A percentile compares a stretch with the other conserved stretches of the same genome.
Evolutionary conservation across 2,329 filamentous ascomycete genomes (phyloP).

Genomic region (Xylariaceae sp.): DNA sequence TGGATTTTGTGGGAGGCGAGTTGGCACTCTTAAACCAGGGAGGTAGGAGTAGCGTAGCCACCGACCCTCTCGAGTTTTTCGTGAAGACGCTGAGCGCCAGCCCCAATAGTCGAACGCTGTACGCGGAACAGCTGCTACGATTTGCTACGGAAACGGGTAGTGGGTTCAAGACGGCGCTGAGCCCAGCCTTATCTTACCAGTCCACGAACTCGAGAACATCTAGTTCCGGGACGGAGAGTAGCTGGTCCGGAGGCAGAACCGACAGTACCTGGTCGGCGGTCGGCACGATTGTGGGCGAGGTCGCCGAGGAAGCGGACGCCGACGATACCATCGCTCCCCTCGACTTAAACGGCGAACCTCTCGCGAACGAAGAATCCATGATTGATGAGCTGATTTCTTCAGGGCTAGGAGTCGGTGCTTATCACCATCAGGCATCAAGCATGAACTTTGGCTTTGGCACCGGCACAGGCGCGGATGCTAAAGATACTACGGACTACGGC

Average conservation of each 20-base stretch:
- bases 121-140: slow-evolving; percentile 37
- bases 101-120: slow-evolving; percentile 39
- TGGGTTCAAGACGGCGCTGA: slow-evolving; percentile 30
- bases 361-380: background rate
- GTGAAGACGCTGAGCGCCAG: slow-evolving; percentile 39
- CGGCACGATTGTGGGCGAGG: background rate
- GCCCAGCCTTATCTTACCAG: slow-evolving; percentile 20
- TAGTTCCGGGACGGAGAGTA: background rate
- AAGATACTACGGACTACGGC: no score
- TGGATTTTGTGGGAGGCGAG: slow-evolving; percentile 29
- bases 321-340: background rate
- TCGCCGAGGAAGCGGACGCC: background rate
- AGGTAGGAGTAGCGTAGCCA: slow-evolving; percentile 27
- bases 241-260: background rate
- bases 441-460: no score
- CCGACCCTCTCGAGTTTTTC: slow-evolving; percentile 41
- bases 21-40: slow-evolving; percentile 26
- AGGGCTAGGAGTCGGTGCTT: no score
- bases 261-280: background rate
- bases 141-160: slow-evolving; percentile 37
- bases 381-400: background rate
- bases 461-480: no score
- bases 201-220: background rate
- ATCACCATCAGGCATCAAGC: no score
- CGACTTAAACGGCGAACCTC: background rate